Percentiles rank a stretch among this genome's conserved stretches.
Conservation (phyloP, 73 alveolate species). For the Symbiodinium natans region DNA sequence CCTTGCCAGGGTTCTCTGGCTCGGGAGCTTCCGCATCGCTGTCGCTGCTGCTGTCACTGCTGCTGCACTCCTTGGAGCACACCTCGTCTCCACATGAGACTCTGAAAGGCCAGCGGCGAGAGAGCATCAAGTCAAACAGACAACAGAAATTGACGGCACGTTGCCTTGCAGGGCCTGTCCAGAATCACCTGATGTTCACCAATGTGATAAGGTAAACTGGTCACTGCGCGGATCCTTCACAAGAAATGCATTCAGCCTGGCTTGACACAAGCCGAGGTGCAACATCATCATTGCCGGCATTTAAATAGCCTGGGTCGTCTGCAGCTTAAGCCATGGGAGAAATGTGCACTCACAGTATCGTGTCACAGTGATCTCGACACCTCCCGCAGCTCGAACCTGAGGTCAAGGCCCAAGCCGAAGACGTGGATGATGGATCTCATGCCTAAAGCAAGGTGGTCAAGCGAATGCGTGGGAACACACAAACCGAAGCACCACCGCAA, state of each 20-base stretch:
- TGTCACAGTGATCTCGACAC: too few species aligned
- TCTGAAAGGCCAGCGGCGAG: too few species aligned
- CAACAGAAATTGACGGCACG: neutral
- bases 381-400: too few species aligned
- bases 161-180: neutral
- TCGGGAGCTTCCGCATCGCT: neutral
- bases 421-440: slow-evolving; percentile 77
- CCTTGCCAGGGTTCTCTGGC: neutral
- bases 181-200: neutral
- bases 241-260: too few species aligned
- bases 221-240: too few species aligned
- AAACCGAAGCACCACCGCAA: neutral
- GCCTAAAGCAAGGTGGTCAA: neutral
- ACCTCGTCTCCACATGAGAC: neutral
- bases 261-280: neutral
- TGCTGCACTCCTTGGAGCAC: neutral
- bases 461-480: neutral
- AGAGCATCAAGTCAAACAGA: neutral
- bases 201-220: too few species aligned
- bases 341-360: too few species aligned
- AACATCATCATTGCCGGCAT: slow-evolving; percentile 65
- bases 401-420: slow-evolving; percentile 58
- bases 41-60: slow-evolving; percentile 21
- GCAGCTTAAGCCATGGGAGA: neutral
- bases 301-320: slow-evolving; percentile 24